Base-by-base conservation (phyloP, 2,329 filamentous ascomycete species). In the Talaromyces amestolkiae region DNA sequence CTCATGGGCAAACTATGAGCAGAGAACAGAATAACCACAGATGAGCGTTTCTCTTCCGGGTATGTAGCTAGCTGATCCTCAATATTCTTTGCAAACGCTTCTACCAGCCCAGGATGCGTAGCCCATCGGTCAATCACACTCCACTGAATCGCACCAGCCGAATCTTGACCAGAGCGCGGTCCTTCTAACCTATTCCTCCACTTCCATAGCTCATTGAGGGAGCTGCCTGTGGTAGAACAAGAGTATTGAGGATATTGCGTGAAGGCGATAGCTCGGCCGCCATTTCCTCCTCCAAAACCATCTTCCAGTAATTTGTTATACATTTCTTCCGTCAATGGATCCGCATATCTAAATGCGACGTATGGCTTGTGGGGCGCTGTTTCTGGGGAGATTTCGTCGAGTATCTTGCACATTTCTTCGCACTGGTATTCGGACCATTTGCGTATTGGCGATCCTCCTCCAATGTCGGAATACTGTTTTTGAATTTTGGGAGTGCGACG, bases 171-270 rank as follows among this genome's bases (percentile, higher is more conserved):
- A 2, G 80, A 84, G 51, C 84, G 82, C 77, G 92, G 93, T 45
- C 91, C 92, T 78, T 98, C 93, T 62, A 99, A 81, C 68, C 81
- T 84, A 74, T 92, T 91, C 68, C 93, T 86, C 93, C 93, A 97
- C 80, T 96, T 97, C 95, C 95, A 99, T 41, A 99, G 81, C 80
- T 99, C 95, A 74, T 99, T 99, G 65, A 99, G 81, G 68, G 92
- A 97, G 78, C 92, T 97, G 24, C 95, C 95, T 0, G 95, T 99
- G 1, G 95, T 99, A 22, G 93, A 97, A 81, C 96, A 99, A 22
- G 92, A 97, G 79, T 99, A 99, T 77, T 99, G 95, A 2, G 95
- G 95, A 73, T 99, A 99, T 79, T 99, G 95, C 33, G 94, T 97
- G 75, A 99, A 99, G 1, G 95, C 95, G 4, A 99, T 93, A 1